These are phyloP conservation scores for Phytophthora pseudosyringae DNA, from an alignment of 352 stramenopile species.

Conservation along the genomic window DNA sequence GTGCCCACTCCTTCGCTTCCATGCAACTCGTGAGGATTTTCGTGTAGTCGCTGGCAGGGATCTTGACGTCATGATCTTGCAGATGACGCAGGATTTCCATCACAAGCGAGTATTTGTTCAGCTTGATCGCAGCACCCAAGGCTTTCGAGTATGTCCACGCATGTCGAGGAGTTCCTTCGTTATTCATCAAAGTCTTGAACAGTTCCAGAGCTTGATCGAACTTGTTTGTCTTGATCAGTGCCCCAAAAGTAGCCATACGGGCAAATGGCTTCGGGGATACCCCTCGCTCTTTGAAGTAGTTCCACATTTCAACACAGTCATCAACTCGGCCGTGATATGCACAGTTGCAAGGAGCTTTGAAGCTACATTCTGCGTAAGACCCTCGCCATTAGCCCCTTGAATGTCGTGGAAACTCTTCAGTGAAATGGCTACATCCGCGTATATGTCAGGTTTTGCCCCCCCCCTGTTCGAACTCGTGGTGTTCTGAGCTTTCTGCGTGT, in stretches of 20 bases:
- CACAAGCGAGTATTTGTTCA: slow-evolving; percentile 5
- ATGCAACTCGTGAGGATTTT: slow-evolving; percentile 5
- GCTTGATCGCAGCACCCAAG: slow-evolving; percentile 3
- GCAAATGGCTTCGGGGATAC: slow-evolving; percentile 4
- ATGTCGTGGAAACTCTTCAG: slow-evolving; percentile 3
- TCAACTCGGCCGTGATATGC: background rate
- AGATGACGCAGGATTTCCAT: slow-evolving; percentile 12
- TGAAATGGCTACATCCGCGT: background rate
- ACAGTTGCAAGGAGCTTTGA: slow-evolving; percentile 1
- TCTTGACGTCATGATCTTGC: background rate
- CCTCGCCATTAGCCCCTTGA: background rate
- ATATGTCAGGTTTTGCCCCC: too few relatives aligned
- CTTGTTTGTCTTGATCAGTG: background rate
- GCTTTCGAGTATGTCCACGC: slow-evolving; percentile 9
- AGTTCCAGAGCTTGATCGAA: slow-evolving; percentile 4
- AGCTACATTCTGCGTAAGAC: slow-evolving; percentile 3
- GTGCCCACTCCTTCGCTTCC: slow-evolving; percentile 6
- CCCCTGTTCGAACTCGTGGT: too few relatives aligned
- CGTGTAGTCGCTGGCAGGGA: slow-evolving; percentile 1
- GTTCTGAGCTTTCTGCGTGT: background rate
- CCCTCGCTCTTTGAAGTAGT: background rate
- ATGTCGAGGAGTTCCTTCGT: background rate
- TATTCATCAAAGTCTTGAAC: slow-evolving; percentile 10
- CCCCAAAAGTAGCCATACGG: background rate
- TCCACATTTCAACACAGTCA: slow-evolving; percentile 4